Evolutionary conservation across 164 flowering plant species (phyloP).

Genomic region (Paratinospora sagittata): DNA sequence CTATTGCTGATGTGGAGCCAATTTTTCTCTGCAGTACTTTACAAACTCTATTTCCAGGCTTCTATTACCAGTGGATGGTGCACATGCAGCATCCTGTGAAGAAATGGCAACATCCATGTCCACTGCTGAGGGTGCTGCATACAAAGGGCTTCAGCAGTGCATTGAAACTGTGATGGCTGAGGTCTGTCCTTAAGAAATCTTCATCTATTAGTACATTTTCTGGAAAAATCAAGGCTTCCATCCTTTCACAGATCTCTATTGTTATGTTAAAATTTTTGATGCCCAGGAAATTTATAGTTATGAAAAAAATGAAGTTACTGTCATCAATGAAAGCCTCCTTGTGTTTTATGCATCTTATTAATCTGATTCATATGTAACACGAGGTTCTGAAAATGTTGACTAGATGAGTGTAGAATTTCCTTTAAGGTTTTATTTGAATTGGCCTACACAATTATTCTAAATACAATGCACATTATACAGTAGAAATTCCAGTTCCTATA

Average conservation of each 20-base stretch:
- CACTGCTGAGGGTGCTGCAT: constrained; percentile 91
- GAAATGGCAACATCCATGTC: constrained; percentile 97
- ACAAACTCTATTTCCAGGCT: constrained; percentile 88
- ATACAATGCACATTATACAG: background rate
- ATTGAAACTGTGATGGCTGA: constrained; percentile 99
- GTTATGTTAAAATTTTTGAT: background rate
- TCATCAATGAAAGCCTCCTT: background rate
- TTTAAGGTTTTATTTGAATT: no score
- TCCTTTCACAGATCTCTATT: background rate
- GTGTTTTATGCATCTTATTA: no score
- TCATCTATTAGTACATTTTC: background rate
- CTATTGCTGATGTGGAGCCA: background rate
- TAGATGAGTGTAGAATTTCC: no score
- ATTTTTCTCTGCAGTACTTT: constrained; percentile 56
- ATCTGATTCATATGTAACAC: no score
- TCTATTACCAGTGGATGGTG: constrained; percentile 93
- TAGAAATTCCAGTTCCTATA: background rate
- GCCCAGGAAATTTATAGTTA: background rate
- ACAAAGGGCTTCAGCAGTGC: constrained; percentile 97
- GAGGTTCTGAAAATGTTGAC: no score
- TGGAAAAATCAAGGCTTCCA: background rate
- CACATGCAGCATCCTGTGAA: constrained; percentile 97
- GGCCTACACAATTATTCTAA: background rate
- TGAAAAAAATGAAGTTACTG: background rate
- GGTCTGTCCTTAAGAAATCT: constrained; percentile 40